Evolutionary conservation across 331 rosid species (phyloP), one percentile per base, ranked within the genome.

Genomic region (Quercus tomentella): DNA sequence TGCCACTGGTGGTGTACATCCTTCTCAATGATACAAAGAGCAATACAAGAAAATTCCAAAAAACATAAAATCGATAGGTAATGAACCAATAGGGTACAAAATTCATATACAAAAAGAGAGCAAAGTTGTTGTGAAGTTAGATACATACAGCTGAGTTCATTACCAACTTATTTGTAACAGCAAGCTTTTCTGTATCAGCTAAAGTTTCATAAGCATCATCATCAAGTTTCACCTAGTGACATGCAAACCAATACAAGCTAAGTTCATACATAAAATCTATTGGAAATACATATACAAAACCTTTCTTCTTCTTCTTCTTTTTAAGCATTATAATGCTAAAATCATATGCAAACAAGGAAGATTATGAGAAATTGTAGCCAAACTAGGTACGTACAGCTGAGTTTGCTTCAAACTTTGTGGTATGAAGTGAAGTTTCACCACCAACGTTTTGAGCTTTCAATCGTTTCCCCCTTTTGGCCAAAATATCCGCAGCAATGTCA

Each of bases 391-490:
- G 10, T 33, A 67, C 72, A 35, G 26, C 72, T 17, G 51, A 31
- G 15, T 67, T 7, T 67, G 52, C 20, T 5, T 9, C 51, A 33
- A 67, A 18, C 72, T 67, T 67, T 67, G 26, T 33, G 8, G 26
- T 11, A 7, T 67, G 52, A 33, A 67, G 25, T 31, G n/a, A 31
- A 33, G 16, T 67, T 33, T 75, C 22, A 51, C 58, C 76, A 51
- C 76, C 85, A 72, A 56, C 77, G 30, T 9, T 68, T 35, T 21
- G 82, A 73, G 3, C 14, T 22, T n/a, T 62, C 78, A 30, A 52
- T 45, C 60, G 43, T 31, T 66, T 65, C 63, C 77, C 79, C 20
- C 62, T 31, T 56, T 2, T 35, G 6, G 83, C 60, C 20, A 52
- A 57, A 65, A 21, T 65, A 11, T 52, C 56, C 26, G 71, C 18